phyloP scores from a whole-genome alignment of 169 alveolate species.

The Theileria parva region DNA sequence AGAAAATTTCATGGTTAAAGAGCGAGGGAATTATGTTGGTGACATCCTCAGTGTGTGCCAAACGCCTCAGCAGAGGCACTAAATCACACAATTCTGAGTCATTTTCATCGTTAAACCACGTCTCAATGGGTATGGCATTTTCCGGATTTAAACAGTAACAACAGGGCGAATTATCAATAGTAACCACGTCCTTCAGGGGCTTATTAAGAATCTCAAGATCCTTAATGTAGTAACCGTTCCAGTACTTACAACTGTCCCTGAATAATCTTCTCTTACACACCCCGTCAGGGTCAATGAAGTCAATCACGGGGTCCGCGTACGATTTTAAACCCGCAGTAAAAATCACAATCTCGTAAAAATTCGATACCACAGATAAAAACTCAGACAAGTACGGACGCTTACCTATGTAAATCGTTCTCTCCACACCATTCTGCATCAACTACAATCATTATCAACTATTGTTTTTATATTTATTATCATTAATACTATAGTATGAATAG shows the following conservation, averaged over 20 bases:
- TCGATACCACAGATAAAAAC: slow-evolving; percentile 55
- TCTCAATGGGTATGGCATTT: slow-evolving; percentile 74
- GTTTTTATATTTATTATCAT: neutral
- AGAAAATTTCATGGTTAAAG: neutral
- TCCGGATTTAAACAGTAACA: slow-evolving; percentile 73
- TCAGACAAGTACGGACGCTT: slow-evolving; percentile 69
- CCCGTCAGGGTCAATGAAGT: slow-evolving; percentile 65
- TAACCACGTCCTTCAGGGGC: slow-evolving; percentile 60
- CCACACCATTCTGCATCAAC: slow-evolving; percentile 62
- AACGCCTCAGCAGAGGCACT: slow-evolving; percentile 70
- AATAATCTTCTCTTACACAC: slow-evolving; percentile 59
- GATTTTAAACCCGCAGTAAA: slow-evolving; percentile 67
- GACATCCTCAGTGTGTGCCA: slow-evolving; percentile 40
- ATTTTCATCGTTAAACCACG: slow-evolving; percentile 74
- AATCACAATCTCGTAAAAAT: slow-evolving; percentile 67
- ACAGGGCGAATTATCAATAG: slow-evolving; percentile 70
- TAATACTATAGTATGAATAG: neutral
- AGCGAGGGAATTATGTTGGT: neutral
- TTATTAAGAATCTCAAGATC: slow-evolving; percentile 62
- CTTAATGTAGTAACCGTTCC: slow-evolving; percentile 63
- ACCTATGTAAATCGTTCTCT: slow-evolving; percentile 52
- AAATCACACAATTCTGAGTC: slow-evolving; percentile 73
- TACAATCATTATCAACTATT: neutral
- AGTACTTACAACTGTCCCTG: slow-evolving; percentile 65
- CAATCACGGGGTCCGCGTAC: slow-evolving; percentile 75